Evolutionary conservation across 208 protist species (phyloP), one percentile per base, ranked within the genome.

Genomic region (Acanthamoeba healyi): DNA sequence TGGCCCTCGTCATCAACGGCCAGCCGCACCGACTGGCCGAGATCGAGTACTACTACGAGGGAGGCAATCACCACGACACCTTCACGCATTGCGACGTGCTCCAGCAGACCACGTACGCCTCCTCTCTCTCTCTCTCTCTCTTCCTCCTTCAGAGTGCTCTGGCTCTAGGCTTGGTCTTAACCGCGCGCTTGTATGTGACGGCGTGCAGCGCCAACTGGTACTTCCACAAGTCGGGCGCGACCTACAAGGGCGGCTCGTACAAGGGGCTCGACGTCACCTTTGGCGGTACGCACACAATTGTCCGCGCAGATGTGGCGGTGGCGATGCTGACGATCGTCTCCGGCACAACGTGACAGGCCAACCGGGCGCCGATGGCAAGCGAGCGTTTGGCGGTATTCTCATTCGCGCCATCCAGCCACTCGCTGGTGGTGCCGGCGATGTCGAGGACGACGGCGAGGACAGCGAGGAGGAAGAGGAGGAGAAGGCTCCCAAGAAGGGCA

Each of bases 201-300:
- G 17, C 56, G n/a, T 40, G 19, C 46, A 91, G 88, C 4, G 88
- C n/a, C 42, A 82, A 82, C 10, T 93, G 88, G 88, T 93, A 93
- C 88, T 93, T 93, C 67, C 88, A 93, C 51, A 74, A 81, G 46
- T 67, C 67, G 10, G 88, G 88, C 14, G 51, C 42, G 32, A 46
- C 40, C 14, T 93, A 93, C 88, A 93, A 93, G 51, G 63, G 63
- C 9, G 88, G 88, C 29, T 93, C 88, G 4, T 93, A 82, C 65
- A 93, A 93, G 51, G 88, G 88, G 0, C 84, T 91, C 56, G 84
- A 91, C 56, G 72, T 91, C 56, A 91, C 84, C 34, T 91, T 91
- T 46, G 84, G 84, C 32, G 84, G 82, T 89, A 40, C 49, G 4
- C 42, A 2, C 17, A 49, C 26, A 51, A 12, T 22, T 40, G 1